Percentiles rank a stretch among this genome's conserved stretches.
Evolutionary conservation across 805 yeast genomes (phyloP).

Genomic region (Teunomyces gatunensis): DNA sequence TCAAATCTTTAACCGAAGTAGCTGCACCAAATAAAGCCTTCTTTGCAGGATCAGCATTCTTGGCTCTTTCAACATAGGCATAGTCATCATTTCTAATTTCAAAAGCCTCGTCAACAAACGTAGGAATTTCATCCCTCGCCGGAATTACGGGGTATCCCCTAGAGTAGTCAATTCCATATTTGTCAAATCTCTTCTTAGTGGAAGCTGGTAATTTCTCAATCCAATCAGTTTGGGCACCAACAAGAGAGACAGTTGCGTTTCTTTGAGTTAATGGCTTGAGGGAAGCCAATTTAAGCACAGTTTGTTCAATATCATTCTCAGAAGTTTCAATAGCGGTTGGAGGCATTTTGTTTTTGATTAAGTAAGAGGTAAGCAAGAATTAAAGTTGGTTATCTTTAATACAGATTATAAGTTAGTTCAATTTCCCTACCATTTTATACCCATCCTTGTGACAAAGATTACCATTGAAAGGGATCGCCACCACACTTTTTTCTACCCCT

Average conservation of each 20-base stretch:
- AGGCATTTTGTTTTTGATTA: slow-evolving; percentile 3
- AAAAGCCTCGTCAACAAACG: slow-evolving; percentile 39
- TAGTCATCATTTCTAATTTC: slow-evolving; percentile 33
- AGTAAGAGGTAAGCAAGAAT: not conserved
- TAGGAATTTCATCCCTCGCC: slow-evolving; percentile 28
- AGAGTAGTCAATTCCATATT: slow-evolving; percentile 34
- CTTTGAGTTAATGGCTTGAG: slow-evolving; percentile 6
- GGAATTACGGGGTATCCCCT: slow-evolving; percentile 43
- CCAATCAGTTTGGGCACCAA: slow-evolving; percentile 8
- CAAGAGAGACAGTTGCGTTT: not conserved
- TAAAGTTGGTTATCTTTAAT: too few relatives aligned
- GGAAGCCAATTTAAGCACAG: slow-evolving; percentile 5
- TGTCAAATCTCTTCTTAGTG: slow-evolving; percentile 27
- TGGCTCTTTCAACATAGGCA: slow-evolving; percentile 34
- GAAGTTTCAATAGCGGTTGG: slow-evolving; percentile 5
- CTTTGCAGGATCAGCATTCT: slow-evolving; percentile 36
- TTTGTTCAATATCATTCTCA: slow-evolving; percentile 4
- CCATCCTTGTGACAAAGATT: too few relatives aligned
- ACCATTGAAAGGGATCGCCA: not conserved
- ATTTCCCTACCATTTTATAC: too few relatives aligned
- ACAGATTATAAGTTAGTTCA: too few relatives aligned
- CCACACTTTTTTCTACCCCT: not conserved
- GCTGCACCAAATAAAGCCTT: slow-evolving; percentile 42
- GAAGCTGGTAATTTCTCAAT: slow-evolving; percentile 18
- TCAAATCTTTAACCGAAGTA: slow-evolving; percentile 38